A percentile compares a stretch with the other conserved stretches of the same genome.
phyloP scores from a whole-genome alignment of 805 yeast genomes.

The Torulaspora quercuum region DNA sequence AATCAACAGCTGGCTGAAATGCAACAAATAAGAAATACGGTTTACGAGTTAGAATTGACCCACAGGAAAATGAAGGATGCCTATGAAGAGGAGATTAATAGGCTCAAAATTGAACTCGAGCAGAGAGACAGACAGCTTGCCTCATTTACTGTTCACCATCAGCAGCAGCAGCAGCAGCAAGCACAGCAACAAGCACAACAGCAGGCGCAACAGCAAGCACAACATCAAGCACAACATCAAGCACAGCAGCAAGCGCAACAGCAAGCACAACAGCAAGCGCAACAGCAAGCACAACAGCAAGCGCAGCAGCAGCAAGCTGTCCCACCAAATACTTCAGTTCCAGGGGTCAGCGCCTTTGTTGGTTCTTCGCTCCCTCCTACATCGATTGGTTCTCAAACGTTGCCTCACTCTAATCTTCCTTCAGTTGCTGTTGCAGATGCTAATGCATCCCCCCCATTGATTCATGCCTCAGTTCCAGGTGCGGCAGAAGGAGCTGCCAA shows the following conservation, averaged over 20 bases:
- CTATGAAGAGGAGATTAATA: constrained; percentile 86
- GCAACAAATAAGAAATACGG: constrained; percentile 91
- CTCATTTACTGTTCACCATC: constrained; percentile 41
- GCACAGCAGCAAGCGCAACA: no score
- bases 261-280: no score
- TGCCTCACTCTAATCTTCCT: constrained; percentile 20
- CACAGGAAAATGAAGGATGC: constrained; percentile 94
- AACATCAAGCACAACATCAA: constrained; percentile 28
- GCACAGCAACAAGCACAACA: no score
- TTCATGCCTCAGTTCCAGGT: no score
- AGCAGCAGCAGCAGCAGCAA: constrained; percentile 38
- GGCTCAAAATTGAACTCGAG: constrained; percentile 83
- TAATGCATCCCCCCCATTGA: constrained; percentile 23
- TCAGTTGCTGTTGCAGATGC: constrained; percentile 26
- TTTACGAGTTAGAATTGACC: constrained; percentile 88
- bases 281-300: no score
- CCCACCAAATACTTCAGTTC: constrained; percentile 11
- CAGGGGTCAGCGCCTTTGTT: constrained; percentile 11
- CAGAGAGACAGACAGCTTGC: constrained; percentile 61
- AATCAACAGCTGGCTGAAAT: constrained; percentile 90
- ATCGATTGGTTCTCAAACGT: constrained; percentile 20
- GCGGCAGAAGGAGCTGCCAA: constrained; percentile 19
- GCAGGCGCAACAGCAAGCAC: constrained; percentile 37
- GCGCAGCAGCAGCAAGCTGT: constrained; percentile 18
- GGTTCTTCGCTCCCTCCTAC: constrained; percentile 19